A percentile compares a stretch with the other conserved stretches of the same genome.
phyloP scores from a whole-genome alignment of 495 filamentous ascomycete genomes.

The Astrothelium macrocarpum region DNA sequence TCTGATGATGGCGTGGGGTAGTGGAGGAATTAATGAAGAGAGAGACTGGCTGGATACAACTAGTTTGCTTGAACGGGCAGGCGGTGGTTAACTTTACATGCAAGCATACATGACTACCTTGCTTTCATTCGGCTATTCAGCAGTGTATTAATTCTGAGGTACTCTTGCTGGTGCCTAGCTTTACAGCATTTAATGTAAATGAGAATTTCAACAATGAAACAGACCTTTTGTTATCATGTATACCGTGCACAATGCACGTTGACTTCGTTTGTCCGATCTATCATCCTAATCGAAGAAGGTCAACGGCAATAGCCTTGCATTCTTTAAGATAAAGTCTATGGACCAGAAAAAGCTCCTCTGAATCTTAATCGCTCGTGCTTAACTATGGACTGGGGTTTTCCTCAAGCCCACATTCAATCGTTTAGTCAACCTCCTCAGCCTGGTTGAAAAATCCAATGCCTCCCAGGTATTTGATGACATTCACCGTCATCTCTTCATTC shows the following conservation, averaged over 20 bases:
- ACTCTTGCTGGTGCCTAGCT: not conserved
- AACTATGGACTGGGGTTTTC: no score
- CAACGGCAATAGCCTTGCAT: no score
- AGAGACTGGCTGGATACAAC: not conserved
- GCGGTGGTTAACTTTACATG: not conserved
- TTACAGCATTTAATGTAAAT: not conserved
- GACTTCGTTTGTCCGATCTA: no score
- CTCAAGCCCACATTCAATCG: not conserved
- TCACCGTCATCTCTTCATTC: slow-evolving; percentile 23
- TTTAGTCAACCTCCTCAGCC: not conserved
- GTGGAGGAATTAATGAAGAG: not conserved
- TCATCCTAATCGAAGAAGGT: no score
- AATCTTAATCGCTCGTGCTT: no score
- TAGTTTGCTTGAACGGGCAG: not conserved
- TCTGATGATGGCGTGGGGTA: no score
- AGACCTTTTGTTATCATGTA: no score
- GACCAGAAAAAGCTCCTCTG: no score
- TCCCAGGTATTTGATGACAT: slow-evolving; percentile 32
- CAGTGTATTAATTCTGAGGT: not conserved
- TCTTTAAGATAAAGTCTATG: no score
- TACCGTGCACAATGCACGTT: no score
- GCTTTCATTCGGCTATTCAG: no score
- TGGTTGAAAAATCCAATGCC: slow-evolving; percentile 25
- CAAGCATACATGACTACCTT: not conserved
- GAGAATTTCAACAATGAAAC: not conserved